phyloP scores from a whole-genome alignment of 768 basidiomycete genomes.

The Kwoniella sp. region DNA sequence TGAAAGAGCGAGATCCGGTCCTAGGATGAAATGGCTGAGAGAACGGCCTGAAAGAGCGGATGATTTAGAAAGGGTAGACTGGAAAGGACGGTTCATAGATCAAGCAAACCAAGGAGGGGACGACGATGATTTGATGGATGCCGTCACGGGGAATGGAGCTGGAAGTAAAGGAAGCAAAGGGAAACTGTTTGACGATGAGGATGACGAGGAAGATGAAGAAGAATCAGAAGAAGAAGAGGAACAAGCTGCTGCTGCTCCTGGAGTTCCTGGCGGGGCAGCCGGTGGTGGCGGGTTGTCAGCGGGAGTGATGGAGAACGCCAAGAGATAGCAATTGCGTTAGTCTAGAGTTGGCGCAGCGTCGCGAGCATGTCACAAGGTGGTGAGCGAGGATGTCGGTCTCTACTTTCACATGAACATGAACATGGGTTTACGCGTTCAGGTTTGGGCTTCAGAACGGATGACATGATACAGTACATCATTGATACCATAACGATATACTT shows the following conservation, averaged over 20 bases:
- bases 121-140: constrained; percentile 16
- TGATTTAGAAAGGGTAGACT: constrained; percentile 85
- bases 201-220: constrained; percentile 60
- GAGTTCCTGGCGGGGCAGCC: background rate
- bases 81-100: constrained; percentile 76
- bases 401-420: too few species aligned
- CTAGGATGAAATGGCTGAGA: constrained; percentile 95
- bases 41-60: constrained; percentile 76
- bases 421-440: too few species aligned
- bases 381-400: too few species aligned
- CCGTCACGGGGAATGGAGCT: constrained; percentile 6
- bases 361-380: too few species aligned
- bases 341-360: too few species aligned
- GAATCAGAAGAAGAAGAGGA: constrained; percentile 65
- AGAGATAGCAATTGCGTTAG: too few species aligned
- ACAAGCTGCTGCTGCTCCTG: background rate
- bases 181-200: constrained; percentile 57
- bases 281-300: background rate
- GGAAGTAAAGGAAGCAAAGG: constrained; percentile 25
- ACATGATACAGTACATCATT: too few species aligned
- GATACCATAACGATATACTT: too few species aligned
- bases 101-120: constrained; percentile 49
- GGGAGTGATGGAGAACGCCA: background rate
- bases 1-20: constrained; percentile 90
- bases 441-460: too few species aligned